Base-by-base conservation (phyloP, 805 yeast genomes). In the Zygoascus bituminiphila region DNA sequence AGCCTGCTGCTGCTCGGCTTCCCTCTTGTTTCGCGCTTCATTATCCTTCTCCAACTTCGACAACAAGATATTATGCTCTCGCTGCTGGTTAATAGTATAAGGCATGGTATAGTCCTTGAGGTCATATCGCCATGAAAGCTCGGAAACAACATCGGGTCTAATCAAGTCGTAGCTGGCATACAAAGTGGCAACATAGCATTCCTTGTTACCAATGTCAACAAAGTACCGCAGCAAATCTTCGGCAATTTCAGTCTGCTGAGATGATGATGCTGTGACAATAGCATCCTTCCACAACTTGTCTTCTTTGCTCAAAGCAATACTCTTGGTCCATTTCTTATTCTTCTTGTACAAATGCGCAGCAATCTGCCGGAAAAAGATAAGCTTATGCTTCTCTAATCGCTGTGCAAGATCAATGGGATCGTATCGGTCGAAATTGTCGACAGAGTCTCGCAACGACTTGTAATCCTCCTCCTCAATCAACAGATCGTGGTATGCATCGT, bases 251-350 rank as follows among this genome's bases (percentile, higher is more conserved):
- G 78, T 61, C 56, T 82, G 82, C 53, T 78, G 78, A 17, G 97
- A 88, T 50, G 81, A 70, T 15, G 96, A 80, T 21, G 96, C 96
- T 8, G 98, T 89, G 62, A 80, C 86, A 63, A 93, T 84, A 53
- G 96, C 89, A 66, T 89, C 97, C 50, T 83, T 74, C 98, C 97
- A 93, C 59, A 93, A 75, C 69, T 86, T 88, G 72, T 93, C 98
- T 52, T 83, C 77, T 74, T 93, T 93, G 62, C 88, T 77, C 53
- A 93, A 80, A 2, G 89, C 77, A 62, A 93, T 82, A 44, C 96
- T 83, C 75, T 89, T 91, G 64, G 71, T 75, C 84, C 88, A 93
- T 67, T 93, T 91, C 78, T 88, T 89, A 71, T 88, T 88, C 71
- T 88, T 88, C 66, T 95, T 81, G 77, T 85, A 93, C 56, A 93